Evolutionary conservation across 192 early-diverging fungal species (phyloP), one percentile per base, ranked within the genome.

Genomic region (Podila epicladia): DNA sequence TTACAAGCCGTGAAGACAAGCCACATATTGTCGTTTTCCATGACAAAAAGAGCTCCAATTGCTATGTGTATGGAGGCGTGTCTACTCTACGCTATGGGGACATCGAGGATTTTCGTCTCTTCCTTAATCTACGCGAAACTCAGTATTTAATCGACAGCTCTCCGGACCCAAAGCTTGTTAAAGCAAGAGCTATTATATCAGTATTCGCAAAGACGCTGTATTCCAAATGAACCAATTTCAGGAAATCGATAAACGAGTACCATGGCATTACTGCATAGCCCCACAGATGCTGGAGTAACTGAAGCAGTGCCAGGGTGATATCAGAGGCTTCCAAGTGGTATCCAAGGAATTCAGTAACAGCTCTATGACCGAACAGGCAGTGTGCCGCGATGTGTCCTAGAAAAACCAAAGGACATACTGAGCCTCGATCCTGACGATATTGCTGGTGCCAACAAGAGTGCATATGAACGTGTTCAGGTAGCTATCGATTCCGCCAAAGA

Each of bases 11-110:
- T 19, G 38, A 72, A 49, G 35, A 38, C 66, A 69, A 67, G 19
- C 71, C 77, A n/a, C 58, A 64, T 11, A 72, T 80, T 2, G 51
- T 73, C 24, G 57, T 80, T 62, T 80, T 63, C 61, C 69, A 73
- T n/a, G 51, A 37, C 26, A 67, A 53, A 53, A 1, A 19, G 51
- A 20, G 58, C 26, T 0, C 15, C 9, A 26, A 29, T 7, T 67
- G 49, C 49, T 67, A 55, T 29, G 66, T 28, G 2, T 67, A 53
- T 67, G 66, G 65, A 67, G 65, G 65, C 2, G 11, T 6, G 26
- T 24, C 24, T n/a, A 67, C 65, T 53, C 13, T 51, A 5, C 65
- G 49, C 29, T 45, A 19, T 55, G 49, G 65, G 55, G 12, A 29
- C 19, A 12, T 67, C 45, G 28, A 26, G 29, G 65, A 67, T 31